Percentiles rank a stretch among this genome's conserved stretches.
These are phyloP conservation scores for Coemansia sp. DNA, from an alignment of 192 early-diverging fungal species.

Conservation along the genomic window DNA sequence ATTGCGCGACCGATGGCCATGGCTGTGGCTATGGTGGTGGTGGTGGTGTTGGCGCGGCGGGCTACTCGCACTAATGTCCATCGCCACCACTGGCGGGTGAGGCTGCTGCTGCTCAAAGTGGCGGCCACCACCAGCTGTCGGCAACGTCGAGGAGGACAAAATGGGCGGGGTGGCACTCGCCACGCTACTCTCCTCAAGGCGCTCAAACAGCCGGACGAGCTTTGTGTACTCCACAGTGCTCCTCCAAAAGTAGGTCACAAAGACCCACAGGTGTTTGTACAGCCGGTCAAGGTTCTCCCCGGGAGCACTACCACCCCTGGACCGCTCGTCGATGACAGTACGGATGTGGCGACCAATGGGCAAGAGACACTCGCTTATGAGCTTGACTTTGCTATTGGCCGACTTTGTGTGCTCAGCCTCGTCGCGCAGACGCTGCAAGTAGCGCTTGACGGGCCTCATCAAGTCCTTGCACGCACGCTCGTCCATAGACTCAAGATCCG, in stretches of 20 bases:
- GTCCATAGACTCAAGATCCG: slow-evolving; percentile 54
- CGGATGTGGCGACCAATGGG: slow-evolving; percentile 56
- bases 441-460: slow-evolving; percentile 64
- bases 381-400: slow-evolving; percentile 52
- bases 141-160: not conserved
- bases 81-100: not conserved
- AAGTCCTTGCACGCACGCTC: slow-evolving; percentile 64
- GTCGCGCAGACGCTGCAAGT: slow-evolving; percentile 57
- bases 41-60: not conserved
- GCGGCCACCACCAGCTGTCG: slow-evolving; percentile 3
- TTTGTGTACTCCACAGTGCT: slow-evolving; percentile 54
- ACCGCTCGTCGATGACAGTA: slow-evolving; percentile 37
- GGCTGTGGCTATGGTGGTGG: not conserved
- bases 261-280: slow-evolving; percentile 66
- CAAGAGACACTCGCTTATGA: slow-evolving; percentile 58
- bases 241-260: slow-evolving; percentile 68
- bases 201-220: slow-evolving; percentile 57
- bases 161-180: slow-evolving; percentile 5
- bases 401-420: slow-evolving; percentile 54
- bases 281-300: slow-evolving; percentile 38
- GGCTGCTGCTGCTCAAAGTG: slow-evolving; percentile 11
- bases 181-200: slow-evolving; percentile 43
- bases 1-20: not conserved
- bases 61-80: not conserved
- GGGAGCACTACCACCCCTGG: slow-evolving; percentile 23